phyloP scores from a whole-genome alignment of 2,329 filamentous ascomycete species.

The Metarhizium humberi region DNA sequence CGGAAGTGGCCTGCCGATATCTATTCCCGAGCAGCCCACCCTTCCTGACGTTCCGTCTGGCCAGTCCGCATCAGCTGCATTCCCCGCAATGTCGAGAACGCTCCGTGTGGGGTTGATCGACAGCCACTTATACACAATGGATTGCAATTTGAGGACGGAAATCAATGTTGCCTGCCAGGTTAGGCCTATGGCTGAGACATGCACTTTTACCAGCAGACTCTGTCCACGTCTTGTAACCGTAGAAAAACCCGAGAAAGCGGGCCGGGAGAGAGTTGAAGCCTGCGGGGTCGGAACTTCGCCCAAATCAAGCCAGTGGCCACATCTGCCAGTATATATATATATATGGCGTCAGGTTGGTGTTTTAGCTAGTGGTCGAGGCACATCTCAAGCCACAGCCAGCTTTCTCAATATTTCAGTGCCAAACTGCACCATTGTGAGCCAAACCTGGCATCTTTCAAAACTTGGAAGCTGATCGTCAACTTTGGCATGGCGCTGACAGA shows the following conservation, averaged over 20 bases:
- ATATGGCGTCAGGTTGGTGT: not conserved
- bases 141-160: not conserved
- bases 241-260: not conserved
- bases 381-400: no score
- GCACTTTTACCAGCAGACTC: not conserved
- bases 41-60: not conserved
- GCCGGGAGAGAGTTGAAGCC: not conserved
- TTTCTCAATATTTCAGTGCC: no score
- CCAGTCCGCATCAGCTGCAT: not conserved
- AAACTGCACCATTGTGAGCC: no score
- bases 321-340: not conserved
- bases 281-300: not conserved
- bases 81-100: not conserved
- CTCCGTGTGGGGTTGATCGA: no score
- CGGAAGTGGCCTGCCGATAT: not conserved
- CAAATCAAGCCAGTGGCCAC: not conserved
- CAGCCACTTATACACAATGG: not conserved
- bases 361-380: no score
- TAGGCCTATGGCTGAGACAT: not conserved
- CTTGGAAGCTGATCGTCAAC: not conserved
- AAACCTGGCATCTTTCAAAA: not conserved
- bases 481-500: conserved; percentile 20
- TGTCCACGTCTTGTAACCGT: no score
- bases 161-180: not conserved
- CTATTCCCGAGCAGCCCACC: not conserved